Base-by-base conservation (phyloP, 768 basidiomycete genomes). In the Coprinellus aureogranulatus region DNA sequence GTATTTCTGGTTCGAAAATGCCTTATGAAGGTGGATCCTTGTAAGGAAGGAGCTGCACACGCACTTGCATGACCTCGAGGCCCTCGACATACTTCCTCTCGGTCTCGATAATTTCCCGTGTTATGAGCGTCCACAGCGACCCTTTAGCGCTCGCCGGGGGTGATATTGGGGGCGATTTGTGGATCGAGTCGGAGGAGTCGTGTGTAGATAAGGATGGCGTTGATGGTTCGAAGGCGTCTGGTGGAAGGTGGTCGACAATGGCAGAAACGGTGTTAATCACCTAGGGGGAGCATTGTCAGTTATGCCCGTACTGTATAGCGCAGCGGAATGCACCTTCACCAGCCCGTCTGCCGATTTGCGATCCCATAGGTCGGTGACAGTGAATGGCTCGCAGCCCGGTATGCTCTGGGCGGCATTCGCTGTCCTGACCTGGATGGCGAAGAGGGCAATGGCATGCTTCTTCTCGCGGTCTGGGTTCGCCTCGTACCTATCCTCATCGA, bases 31-130 rank as follows among this genome's bases (percentile, higher is more conserved):
- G 23, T 20, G 27, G 62, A 8, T 58, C 54, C 46, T 25, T 42
- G 4, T 39, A 22, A 49, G 55, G 55, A 22, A 45, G 59, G 16
- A 51, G 59, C 48, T 65, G 39, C 54, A 58, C 28, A 68, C 87
- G 66, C 63, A 93, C 94, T 84, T 96, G 94, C 81, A 98, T 90
- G 66, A 94, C 87, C 71, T 97, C 94, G 61, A 99, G 78, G 74
- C 98, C 97, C 72, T 92, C 89, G 4, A 98, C 96, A 70, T 93
- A 98, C 75, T 94, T 94, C 64, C 92, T 87, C 72, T 99, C 97
- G 0, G 94, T 98, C 71, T 92, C 90, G 48, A 98, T 84, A 64
- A 98, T 85, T 73, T 99, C 97, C 66, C 83, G 82, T 59, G 94
- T 82, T 59, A 90, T 89, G 62, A 89, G 89, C 70, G 85, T 85